A percentile compares a stretch with the other conserved stretches of the same genome.
Evolutionary conservation across 2,329 filamentous ascomycete species (phyloP).

Genomic region (Colletotrichum eleusines): DNA sequence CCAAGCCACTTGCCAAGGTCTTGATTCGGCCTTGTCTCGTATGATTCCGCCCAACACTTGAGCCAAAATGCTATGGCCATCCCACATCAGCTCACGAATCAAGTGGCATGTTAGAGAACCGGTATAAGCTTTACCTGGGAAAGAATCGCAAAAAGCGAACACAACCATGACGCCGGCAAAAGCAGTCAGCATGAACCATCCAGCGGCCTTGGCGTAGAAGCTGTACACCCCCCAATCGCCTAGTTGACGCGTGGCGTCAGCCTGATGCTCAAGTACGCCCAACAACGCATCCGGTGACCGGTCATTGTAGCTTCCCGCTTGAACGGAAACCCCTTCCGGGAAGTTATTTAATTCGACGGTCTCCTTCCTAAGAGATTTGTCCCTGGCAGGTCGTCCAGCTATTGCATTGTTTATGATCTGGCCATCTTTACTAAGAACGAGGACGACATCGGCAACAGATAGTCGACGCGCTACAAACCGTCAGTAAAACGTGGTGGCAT

Average conservation of each 20-base stretch:
- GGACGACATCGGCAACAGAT: slow-evolving; percentile 34
- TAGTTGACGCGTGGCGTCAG: slow-evolving; percentile 31
- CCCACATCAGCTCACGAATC: neutral
- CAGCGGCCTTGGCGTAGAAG: slow-evolving; percentile 47
- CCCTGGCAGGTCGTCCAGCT: neutral
- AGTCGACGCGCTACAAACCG: slow-evolving; percentile 33
- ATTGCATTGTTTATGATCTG: slow-evolving; percentile 1
- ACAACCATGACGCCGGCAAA: slow-evolving; percentile 45
- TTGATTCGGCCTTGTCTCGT: slow-evolving; percentile 52
- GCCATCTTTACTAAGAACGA: slow-evolving; percentile 23
- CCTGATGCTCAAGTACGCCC: slow-evolving; percentile 25
- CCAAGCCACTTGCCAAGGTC: slow-evolving; percentile 53
- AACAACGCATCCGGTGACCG: neutral
- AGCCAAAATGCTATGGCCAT: slow-evolving; percentile 55
- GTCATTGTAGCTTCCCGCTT: neutral
- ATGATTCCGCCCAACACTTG: slow-evolving; percentile 61
- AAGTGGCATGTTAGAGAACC: too few relatives aligned
- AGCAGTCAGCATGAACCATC: slow-evolving; percentile 44
- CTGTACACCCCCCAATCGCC: slow-evolving; percentile 39
- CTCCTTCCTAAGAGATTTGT: neutral
- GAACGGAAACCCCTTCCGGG: too few relatives aligned
- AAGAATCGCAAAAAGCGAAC: slow-evolving; percentile 46
- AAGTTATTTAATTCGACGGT: neutral
- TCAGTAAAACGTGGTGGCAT: neutral
- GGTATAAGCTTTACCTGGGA: slow-evolving; percentile 42